Percentiles rank a stretch among this genome's conserved stretches.
Conservation (phyloP, 352 stramenopile species). For the Globisporangium recalcitrans region DNA sequence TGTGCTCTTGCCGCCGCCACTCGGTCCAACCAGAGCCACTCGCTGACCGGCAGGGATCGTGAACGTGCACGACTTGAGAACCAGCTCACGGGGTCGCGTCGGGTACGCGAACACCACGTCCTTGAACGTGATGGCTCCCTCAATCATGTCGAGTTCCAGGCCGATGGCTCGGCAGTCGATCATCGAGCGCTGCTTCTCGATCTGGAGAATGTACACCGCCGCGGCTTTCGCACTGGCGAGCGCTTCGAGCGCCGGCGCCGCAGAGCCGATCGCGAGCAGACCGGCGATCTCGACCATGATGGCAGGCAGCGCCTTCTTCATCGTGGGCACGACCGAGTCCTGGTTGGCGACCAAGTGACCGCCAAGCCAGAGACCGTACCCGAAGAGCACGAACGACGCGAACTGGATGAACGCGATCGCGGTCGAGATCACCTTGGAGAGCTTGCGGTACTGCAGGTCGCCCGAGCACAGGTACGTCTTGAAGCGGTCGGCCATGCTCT, state of each 20-base stretch:
- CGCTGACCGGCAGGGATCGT: conserved; percentile 31
- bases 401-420: conserved; percentile 23
- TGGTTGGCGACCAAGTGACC: conserved; percentile 17
- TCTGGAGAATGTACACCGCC: conserved; percentile 20
- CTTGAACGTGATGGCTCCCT: conserved; percentile 17
- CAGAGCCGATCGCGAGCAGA: conserved; percentile 18
- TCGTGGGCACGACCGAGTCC: conserved; percentile 17
- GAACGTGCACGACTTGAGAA: conserved; percentile 18
- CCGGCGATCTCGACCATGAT: conserved; percentile 23
- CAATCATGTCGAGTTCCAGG: conserved; percentile 9
- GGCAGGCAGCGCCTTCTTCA: conserved; percentile 18
- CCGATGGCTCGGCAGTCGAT: conserved; percentile 19
- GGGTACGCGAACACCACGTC: conserved; percentile 52
- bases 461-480: conserved; percentile 18
- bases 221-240: conserved; percentile 17
- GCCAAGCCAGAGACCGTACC: conserved; percentile 23
- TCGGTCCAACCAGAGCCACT: conserved; percentile 21
- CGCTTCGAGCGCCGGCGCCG: conserved; percentile 19
- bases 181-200: conserved; percentile 18
- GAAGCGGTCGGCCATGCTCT: conserved; percentile 14
- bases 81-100: conserved; percentile 30
- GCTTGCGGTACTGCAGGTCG: conserved; percentile 16
- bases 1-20: conserved; percentile 78
- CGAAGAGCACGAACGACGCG: conserved; percentile 20
- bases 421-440: conserved; percentile 17